phyloP scores from a whole-genome alignment of 2,329 filamentous ascomycete species.

The Xylariales sp. region DNA sequence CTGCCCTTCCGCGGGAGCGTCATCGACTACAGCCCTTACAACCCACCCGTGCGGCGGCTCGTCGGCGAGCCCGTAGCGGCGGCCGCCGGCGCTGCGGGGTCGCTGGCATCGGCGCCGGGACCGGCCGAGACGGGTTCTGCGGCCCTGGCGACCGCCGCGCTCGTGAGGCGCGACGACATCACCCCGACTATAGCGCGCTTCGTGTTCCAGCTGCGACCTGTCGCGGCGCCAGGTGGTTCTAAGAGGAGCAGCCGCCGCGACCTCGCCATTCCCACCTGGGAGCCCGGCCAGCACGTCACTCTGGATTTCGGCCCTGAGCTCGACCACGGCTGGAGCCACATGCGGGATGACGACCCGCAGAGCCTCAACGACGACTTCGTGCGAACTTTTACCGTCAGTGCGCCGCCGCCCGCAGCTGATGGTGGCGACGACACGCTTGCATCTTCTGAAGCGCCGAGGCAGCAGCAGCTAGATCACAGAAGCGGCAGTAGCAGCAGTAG shows the following conservation, averaged over 20 bases:
- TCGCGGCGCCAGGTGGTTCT: constrained; percentile 3
- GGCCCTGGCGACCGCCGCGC: constrained; percentile 39
- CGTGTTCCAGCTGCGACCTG: constrained; percentile 34
- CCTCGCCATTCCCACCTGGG: constrained; percentile 46
- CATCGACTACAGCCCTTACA: constrained; percentile 69
- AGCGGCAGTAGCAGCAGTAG: too few species aligned
- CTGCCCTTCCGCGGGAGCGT: constrained; percentile 62
- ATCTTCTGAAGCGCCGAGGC: too few species aligned
- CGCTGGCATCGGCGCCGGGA: too few species aligned
- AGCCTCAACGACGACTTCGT: constrained; percentile 82
- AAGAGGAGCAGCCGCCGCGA: constrained; percentile 17
- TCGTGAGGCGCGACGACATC: constrained; percentile 55
- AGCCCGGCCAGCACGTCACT: constrained; percentile 72
- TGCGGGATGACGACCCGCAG: constrained; percentile 75
- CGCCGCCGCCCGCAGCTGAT: constrained; percentile 33
- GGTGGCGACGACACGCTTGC: constrained; percentile 5
- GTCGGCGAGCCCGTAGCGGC: constrained; percentile 41
- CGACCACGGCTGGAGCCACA: constrained; percentile 72
- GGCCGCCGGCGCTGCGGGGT: too few species aligned
- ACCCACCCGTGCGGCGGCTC: constrained; percentile 66
- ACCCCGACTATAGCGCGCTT: constrained; percentile 67
- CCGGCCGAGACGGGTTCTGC: too few species aligned
- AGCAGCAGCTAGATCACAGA: too few species aligned
- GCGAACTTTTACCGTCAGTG: constrained; percentile 75
- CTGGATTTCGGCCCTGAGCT: constrained; percentile 68